Base-by-base conservation (phyloP, 371 early-diverging fungal genomes). In the Amoeboaphelidium protococcarum region DNA sequence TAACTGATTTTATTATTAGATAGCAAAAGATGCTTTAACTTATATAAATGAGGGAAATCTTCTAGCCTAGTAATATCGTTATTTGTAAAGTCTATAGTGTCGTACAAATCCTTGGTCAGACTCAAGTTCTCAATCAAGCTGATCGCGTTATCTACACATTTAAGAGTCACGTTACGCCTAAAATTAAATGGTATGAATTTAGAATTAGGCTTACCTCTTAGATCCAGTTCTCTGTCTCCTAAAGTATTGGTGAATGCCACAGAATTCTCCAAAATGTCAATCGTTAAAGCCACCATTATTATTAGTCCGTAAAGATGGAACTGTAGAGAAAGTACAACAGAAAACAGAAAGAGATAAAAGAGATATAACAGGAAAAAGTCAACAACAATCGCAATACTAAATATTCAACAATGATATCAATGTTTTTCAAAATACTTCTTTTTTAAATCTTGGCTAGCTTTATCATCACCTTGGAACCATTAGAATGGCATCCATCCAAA, bases 111-210 rank as follows among this genome's bases (percentile, higher is more conserved):
- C 81, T 78, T 86, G 13, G 89, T 79, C 10, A 78, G 80, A 46
- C 87, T 84, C 23, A 95, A 66, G 61, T 95, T 91, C 59, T 95
- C 92, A 48, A 95, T 80, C n/a, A n/a, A n/a, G n/a, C n/a, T n/a
- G n/a, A n/a, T 50, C 68, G 65, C 46, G 83, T 73, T 42, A 91
- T 82, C 55, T 82, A 81, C 49, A 77, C 70, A 52, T 76, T 83
- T 83, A 58, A 13, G 50, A 48, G n/a, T 26, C 0, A 2, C 0
- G 1, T 1, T 24, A 47, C 24, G 20, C 19, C 24, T 22, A 37
- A 31, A 25, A 23, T 23, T 12, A 22, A 23, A 40, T 2, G 16
- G 20, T 22, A 23, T 13, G 4, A 13, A 31, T 16, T n/a, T n/a
- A n/a, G 22, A 37, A 51, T 40, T 42, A 25, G 25, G 41, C 49